Evolutionary conservation across 106 monocot species (phyloP).

Genomic region (Alisma plantagoaquatica): DNA sequence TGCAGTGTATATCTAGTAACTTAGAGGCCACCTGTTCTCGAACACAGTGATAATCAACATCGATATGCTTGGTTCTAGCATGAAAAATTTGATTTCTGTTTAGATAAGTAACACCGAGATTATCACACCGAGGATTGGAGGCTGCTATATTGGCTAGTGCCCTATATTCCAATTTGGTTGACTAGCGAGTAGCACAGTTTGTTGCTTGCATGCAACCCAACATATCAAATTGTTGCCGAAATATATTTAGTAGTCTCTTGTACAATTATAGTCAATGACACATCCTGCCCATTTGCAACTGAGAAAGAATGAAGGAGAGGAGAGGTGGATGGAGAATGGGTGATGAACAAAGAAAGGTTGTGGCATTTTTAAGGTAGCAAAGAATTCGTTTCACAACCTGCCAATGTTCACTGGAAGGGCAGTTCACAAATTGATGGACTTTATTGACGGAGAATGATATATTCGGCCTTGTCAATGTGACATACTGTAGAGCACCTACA

Average conservation of each 20-base stretch:
- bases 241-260: background rate
- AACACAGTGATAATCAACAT: background rate
- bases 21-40: background rate
- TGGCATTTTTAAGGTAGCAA: background rate
- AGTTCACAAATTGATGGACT: background rate
- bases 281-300: slow-evolving; percentile 1
- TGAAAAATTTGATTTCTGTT: background rate
- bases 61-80: background rate
- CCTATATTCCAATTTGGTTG: too few relatives aligned
- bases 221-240: background rate
- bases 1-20: too few relatives aligned
- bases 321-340: background rate
- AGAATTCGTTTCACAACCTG: background rate
- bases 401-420: background rate
- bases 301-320: background rate
- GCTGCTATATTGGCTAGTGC: background rate
- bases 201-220: background rate
- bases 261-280: background rate
- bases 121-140: slow-evolving; percentile 1
- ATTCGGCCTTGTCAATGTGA: background rate
- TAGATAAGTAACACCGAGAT: background rate
- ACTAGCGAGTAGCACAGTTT: too few relatives aligned
- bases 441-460: background rate
- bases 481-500: slow-evolving; percentile 1
- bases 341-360: background rate